Evolutionary conservation across 23 red algal genomes (phyloP).

Genomic region (Gracilaria gracilis): DNA sequence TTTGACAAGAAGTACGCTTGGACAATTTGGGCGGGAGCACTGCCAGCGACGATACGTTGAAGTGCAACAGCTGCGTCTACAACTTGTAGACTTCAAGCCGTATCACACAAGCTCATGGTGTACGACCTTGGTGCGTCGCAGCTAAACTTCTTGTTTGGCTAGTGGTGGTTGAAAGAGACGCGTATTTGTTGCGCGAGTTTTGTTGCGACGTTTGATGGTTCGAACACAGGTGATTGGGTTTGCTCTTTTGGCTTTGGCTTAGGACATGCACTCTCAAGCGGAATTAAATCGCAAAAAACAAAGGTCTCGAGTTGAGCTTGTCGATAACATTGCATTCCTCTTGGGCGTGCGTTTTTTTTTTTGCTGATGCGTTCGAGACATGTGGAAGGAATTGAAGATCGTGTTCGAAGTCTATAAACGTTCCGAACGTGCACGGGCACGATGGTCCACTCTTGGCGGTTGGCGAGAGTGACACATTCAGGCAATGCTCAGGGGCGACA

Average conservation of each 20-base stretch:
- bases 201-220: no score
- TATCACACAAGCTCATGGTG: background rate
- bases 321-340: background rate
- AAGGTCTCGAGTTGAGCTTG: slow-evolving; percentile 4
- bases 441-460: no score
- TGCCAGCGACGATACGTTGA: background rate
- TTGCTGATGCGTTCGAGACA: background rate
- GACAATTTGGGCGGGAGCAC: background rate
- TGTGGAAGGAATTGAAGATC: background rate
- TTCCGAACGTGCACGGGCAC: no score
- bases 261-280: no score
- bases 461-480: no score
- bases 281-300: background rate
- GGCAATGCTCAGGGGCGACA: no score
- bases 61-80: background rate
- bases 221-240: background rate
- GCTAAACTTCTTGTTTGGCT: no score
- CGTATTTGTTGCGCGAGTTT: background rate
- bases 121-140: background rate
- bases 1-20: no score
- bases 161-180: background rate
- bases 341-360: background rate
- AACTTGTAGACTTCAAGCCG: background rate
- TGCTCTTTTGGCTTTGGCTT: no score
- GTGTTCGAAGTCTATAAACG: no score